Evolutionary conservation across 1,284 basidiomycete species (phyloP), one percentile per base, ranked within the genome.

Genomic region (Acaromyces ingoldii): DNA sequence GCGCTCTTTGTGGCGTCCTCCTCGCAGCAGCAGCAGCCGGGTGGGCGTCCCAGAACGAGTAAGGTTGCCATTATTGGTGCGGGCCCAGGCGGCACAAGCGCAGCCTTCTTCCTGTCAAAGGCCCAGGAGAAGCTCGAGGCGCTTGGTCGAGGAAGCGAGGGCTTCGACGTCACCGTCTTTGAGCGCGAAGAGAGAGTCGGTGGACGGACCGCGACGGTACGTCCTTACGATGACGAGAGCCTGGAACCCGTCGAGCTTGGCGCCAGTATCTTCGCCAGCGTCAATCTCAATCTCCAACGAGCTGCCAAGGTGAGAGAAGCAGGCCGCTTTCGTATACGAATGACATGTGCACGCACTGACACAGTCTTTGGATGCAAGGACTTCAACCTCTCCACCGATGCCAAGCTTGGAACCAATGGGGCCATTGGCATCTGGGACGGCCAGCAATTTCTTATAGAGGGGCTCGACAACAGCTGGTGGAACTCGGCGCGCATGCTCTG

Each of bases 61-160:
- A 67, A 58, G 31, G 51, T 93, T 56, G 90, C 90, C 3, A 84
- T 95, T 70, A 83, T 95, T 50, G 91, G 91, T 29, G 89, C 89
- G 0, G 91, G 91, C n/a, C 87, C 90, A 7, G 86, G 82, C 9
- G 91, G 91, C 2, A 83, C 83, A 7, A 85, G 87, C 15, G 87
- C 90, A 7, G 89, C 91, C 0, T 93, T 89, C 77, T 96, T 89
- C 84, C 82, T 95, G 45, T 78, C 81, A 5, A 59, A 74, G 24
- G 78, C 78, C 0, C 74, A 85, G 25, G 41, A 57, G 28, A 50
- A 51, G 9, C 45, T 63, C 2, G 41, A 53, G 30, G 1, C 11
- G 24, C 31, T 50, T 2, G 51, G 51, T 15, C 15, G 17, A 4
- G 15, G 24, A 4, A 29, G 26, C 11, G 41, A 55, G n/a, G 49